phyloP scores from a whole-genome alignment of 73 alveolate genomes.

The Durusdinium trenchii region DNA sequence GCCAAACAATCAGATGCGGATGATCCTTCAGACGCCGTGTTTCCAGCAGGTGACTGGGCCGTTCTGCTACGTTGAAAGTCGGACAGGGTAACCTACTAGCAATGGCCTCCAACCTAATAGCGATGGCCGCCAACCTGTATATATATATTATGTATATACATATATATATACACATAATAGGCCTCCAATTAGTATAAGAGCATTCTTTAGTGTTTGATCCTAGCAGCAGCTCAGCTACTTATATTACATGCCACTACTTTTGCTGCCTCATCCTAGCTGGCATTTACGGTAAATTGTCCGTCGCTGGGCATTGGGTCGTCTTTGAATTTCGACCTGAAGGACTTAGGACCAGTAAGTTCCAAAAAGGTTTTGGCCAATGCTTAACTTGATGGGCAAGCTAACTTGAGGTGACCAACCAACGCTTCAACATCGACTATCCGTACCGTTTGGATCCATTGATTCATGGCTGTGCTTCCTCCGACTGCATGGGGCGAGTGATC shows the following conservation, averaged over 20 bases:
- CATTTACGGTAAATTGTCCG: neutral
- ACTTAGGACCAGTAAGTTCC: neutral
- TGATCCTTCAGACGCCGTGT: conserved; percentile 26
- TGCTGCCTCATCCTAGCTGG: too few relatives aligned
- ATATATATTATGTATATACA: too few relatives aligned
- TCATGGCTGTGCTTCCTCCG: neutral
- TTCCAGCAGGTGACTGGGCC: neutral
- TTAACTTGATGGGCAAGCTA: neutral
- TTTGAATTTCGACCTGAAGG: neutral
- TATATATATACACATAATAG: too few relatives aligned
- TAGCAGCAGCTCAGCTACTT: too few relatives aligned
- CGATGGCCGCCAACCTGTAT: too few relatives aligned
- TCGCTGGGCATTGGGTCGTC: neutral
- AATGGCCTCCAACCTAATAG: neutral
- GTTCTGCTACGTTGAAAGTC: neutral
- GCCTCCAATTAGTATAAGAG: too few relatives aligned
- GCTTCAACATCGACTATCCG: conserved; percentile 21
- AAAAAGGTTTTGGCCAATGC: neutral
- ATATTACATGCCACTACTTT: too few relatives aligned
- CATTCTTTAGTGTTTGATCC: neutral
- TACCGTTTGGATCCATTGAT: neutral
- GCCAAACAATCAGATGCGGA: conserved; percentile 57
- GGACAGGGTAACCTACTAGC: neutral
- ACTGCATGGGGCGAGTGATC: conserved; percentile 68
- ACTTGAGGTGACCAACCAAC: conserved; percentile 12